phyloP scores from a whole-genome alignment of 2,329 filamentous ascomycete genomes.

The Shiraia bambusicola region DNA sequence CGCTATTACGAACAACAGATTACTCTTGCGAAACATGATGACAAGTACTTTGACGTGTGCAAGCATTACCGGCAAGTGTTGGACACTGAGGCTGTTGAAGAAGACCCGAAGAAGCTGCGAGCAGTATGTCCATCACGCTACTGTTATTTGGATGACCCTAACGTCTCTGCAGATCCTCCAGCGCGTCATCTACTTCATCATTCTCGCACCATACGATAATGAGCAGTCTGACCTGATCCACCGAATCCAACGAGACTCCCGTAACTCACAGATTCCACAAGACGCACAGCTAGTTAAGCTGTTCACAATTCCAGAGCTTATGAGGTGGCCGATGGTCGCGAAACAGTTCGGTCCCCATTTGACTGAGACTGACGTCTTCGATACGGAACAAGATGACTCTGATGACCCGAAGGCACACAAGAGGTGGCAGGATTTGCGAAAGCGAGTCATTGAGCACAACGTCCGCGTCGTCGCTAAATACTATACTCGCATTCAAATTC shows the following conservation, averaged over 20 bases:
- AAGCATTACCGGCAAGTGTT: conserved; percentile 97
- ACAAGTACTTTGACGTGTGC: conserved; percentile 96
- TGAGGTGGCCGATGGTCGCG: conserved; percentile 95
- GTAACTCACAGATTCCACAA: conserved; percentile 73
- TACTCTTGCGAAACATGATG: conserved; percentile 89
- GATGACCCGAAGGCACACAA: conserved; percentile 77
- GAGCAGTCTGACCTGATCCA: conserved; percentile 97
- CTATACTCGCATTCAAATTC: conserved; percentile 95
- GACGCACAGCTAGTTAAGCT: conserved; percentile 88
- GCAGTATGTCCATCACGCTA: conserved; percentile 61
- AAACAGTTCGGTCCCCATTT: conserved; percentile 87
- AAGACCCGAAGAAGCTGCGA: conserved; percentile 81
- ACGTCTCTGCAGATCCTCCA: conserved; percentile 68
- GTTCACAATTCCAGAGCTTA: conserved; percentile 93
- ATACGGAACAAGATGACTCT: conserved; percentile 63
- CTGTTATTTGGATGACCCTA: conserved; percentile 6
- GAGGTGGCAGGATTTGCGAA: conserved; percentile 92
- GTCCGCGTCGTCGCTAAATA: conserved; percentile 97
- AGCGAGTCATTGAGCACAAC: conserved; percentile 99
- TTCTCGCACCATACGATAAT: conserved; percentile 95
- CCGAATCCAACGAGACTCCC: conserved; percentile 81
- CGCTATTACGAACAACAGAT: conserved; percentile 98
- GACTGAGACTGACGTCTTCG: conserved; percentile 87
- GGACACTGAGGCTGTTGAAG: conserved; percentile 92
- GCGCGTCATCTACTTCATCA: conserved; percentile 95